Base-by-base conservation (phyloP, 495 filamentous ascomycete genomes). In the Lindgomyces ingoldianus region DNA sequence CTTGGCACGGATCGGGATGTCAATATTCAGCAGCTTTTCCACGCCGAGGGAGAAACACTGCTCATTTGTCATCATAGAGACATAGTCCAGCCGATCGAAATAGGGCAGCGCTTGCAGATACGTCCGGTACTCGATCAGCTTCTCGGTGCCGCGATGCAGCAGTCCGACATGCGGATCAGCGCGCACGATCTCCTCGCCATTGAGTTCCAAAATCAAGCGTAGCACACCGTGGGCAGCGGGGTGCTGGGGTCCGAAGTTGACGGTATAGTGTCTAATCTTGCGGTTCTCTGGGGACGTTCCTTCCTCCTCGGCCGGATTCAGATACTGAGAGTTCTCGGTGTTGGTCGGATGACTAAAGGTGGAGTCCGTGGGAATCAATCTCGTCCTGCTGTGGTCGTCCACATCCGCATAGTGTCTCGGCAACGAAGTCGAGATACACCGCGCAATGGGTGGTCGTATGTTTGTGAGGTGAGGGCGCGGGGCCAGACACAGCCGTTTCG, bases 1-100 rank as follows among this genome's bases (percentile, higher is more conserved):
- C 78, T 99, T 99, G 59, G 95, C 95, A 64, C 95, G 83, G 49
- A 91, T 89, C 26, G 95, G 95, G 69, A 99, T 90, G 73, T 99
- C 95, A 69, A 99, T 83, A 79, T 99, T 99, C 72, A 99, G 78
- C 52, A 99, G 83, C 85, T 98, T 99, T 83, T 99, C 95, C 55
- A 97, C 93, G 36, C 90, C 95, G 56, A 99, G 81, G 12, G 91
- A 85, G 76, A 88, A 99, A 72, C 93, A 97, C 79, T 99, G 95
- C 82, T 99, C 95, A 77, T 97, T 97, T 65, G 94, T 98, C 94
- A 98, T 98, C 95, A 99, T 99, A 75, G 91, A 96, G 59, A 97
- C 93, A 76, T 99, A 99, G 76, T 99, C 95, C 75, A 99, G 80
- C 64, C 95, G 89, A 80, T 99, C 95, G 74, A 99, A 99, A 80